phyloP scores from a whole-genome alignment of 2,329 filamentous ascomycete genomes.

The Alternaria conjuncta region DNA sequence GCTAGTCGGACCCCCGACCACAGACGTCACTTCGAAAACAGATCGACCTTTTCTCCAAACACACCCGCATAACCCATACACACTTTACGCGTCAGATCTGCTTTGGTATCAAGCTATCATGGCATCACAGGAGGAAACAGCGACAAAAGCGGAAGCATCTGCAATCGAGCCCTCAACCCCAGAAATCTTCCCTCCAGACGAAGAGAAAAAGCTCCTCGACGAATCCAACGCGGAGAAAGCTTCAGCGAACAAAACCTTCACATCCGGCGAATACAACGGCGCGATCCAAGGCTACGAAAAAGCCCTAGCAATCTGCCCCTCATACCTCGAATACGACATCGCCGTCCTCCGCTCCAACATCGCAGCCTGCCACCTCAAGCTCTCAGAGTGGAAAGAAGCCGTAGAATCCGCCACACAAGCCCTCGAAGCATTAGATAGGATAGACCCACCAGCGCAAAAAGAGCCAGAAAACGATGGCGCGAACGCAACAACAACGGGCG shows the following conservation, averaged over 20 bases:
- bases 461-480: constrained; percentile 50
- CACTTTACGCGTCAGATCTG: not conserved
- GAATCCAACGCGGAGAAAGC: constrained; percentile 77
- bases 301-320: constrained; percentile 78
- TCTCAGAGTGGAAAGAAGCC: constrained; percentile 84
- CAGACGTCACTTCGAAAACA: constrained; percentile 33
- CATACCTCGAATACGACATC: constrained; percentile 85
- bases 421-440: constrained; percentile 72
- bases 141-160: constrained; percentile 1
- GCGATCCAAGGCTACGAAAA: constrained; percentile 85
- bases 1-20: constrained; percentile 12
- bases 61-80: not conserved
- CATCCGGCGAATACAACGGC: constrained; percentile 71
- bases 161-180: constrained; percentile 12
- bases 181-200: constrained; percentile 41
- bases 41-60: constrained; percentile 10
- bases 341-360: constrained; percentile 90
- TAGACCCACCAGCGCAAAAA: constrained; percentile 53
- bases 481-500: constrained; percentile 53
- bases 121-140: constrained; percentile 7
- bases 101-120: constrained; percentile 3
- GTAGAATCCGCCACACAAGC: constrained; percentile 75
- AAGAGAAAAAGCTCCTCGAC: constrained; percentile 62
- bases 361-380: constrained; percentile 84
- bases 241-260: constrained; percentile 81